These are phyloP conservation scores for Fusarium chaquense DNA, from an alignment of 2,329 filamentous ascomycete species.

Conservation along the genomic window DNA sequence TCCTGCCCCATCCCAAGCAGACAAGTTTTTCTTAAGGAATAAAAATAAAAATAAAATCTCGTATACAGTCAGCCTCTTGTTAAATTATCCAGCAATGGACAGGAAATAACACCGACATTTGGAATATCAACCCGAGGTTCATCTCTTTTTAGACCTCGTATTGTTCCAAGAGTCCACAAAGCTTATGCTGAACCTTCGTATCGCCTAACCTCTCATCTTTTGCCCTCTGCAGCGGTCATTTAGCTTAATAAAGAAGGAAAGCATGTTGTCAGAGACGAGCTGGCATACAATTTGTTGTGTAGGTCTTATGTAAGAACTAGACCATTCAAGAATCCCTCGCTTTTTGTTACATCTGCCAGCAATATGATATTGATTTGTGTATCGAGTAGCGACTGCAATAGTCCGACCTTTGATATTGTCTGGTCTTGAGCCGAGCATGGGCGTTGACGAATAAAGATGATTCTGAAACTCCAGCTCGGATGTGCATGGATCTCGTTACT, in stretches of 20 bases:
- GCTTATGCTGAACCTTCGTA: slow-evolving; percentile 24
- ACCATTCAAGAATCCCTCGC: slow-evolving; percentile 10
- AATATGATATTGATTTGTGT: background rate
- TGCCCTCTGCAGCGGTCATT: slow-evolving; percentile 13
- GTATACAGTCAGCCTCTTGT: slow-evolving; percentile 23
- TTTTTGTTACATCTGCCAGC: slow-evolving; percentile 13
- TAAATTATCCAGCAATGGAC: slow-evolving; percentile 8
- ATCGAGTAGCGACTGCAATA: background rate
- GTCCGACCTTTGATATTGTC: background rate
- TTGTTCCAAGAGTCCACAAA: slow-evolving; percentile 32
- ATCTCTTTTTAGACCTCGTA: slow-evolving; percentile 41
- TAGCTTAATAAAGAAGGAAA: slow-evolving; percentile 12
- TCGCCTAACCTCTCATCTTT: background rate
- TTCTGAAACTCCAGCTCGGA: background rate
- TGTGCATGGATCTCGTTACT: background rate
- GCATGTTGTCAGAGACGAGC: slow-evolving; percentile 9
- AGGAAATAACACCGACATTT: slow-evolving; percentile 12
- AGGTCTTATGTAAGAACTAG: slow-evolving; percentile 44
- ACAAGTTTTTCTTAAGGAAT: background rate
- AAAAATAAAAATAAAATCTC: background rate
- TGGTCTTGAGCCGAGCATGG: background rate
- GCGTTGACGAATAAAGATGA: slow-evolving; percentile 5
- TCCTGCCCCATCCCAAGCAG: background rate
- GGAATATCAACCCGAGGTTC: background rate
- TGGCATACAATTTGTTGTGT: slow-evolving; percentile 29